Percentiles rank a stretch among this genome's conserved stretches.
Conservation (phyloP, 169 alveolate genomes). For the Amoebophrya sp. region DNA sequence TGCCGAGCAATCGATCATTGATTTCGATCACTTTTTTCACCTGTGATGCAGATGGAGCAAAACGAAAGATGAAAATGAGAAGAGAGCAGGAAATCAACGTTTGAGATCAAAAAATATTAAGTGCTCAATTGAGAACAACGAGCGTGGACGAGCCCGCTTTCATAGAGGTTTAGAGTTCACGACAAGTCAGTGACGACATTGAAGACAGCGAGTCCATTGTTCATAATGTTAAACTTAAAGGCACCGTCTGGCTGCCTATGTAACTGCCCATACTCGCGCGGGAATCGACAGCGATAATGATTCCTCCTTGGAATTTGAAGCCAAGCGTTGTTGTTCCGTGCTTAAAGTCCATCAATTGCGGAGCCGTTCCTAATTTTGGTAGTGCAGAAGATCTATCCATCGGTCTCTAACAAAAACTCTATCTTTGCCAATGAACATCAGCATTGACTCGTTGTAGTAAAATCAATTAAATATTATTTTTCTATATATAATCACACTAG, state of each 20-base stretch:
- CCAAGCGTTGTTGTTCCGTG: constrained; percentile 98
- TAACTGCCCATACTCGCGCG: constrained; percentile 98
- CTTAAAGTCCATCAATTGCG: constrained; percentile 49
- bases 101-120: not conserved
- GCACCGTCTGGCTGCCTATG: constrained; percentile 88
- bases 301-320: constrained; percentile 91
- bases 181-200: too few relatives aligned
- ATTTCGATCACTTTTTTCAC: constrained; percentile 89
- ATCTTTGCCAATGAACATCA: too few relatives aligned
- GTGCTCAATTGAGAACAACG: too few relatives aligned
- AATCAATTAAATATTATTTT: too few relatives aligned
- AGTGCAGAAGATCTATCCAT: too few relatives aligned
- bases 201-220: too few relatives aligned
- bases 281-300: constrained; percentile 97
- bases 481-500: too few relatives aligned
- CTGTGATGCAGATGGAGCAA: not conserved
- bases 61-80: not conserved
- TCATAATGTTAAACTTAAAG: not conserved
- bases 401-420: too few relatives aligned
- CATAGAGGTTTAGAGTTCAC: too few relatives aligned
- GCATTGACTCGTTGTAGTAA: too few relatives aligned
- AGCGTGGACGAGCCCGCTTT: too few relatives aligned
- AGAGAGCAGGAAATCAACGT: not conserved
- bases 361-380: constrained; percentile 31
- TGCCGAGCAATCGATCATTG: constrained; percentile 89